Evolutionary conservation across 2,329 filamentous ascomycete genomes (phyloP).

Genomic region (Periconia sp.): DNA sequence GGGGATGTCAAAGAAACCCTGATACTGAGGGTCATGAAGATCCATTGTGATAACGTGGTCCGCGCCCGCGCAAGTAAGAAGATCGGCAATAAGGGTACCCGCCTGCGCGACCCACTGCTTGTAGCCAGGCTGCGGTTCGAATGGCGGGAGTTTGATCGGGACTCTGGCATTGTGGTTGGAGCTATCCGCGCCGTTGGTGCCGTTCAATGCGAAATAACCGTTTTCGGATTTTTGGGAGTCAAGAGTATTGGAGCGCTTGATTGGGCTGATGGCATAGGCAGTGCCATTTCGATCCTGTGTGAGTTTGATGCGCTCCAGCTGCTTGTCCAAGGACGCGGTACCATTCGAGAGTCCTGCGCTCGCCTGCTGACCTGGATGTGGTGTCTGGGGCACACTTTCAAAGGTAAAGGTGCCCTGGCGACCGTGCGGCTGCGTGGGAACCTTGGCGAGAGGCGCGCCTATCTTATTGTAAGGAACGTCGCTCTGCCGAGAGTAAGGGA

Average conservation of each 20-base stretch:
- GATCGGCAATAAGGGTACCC: conserved; percentile 89
- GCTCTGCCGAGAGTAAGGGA: conserved; percentile 94
- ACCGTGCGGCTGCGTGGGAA: conserved; percentile 45
- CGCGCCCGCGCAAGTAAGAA: conserved; percentile 91
- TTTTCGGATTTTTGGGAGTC: conserved; percentile 33
- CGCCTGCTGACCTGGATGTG: conserved; percentile 69
- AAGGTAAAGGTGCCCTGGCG: conserved; percentile 70
- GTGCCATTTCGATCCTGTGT: conserved; percentile 56
- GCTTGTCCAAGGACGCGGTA: conserved; percentile 69
- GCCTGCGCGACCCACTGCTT: conserved; percentile 99
- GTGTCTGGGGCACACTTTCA: conserved; percentile 87
- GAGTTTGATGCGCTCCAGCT: conserved; percentile 68
- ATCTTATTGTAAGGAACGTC: conserved; percentile 96
- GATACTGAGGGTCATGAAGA: conserved; percentile 85
- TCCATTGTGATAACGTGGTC: conserved; percentile 99
- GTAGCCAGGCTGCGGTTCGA: conserved; percentile 86
- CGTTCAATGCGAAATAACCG: conserved; percentile 22
- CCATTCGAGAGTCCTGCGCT: conserved; percentile 68
- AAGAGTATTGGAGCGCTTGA: conserved; percentile 37
- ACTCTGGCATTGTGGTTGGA: conserved; percentile 10
- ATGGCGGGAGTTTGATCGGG: conserved; percentile 57
- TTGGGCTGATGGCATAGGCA: conserved; percentile 28
- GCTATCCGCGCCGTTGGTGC: conserved; percentile 29
- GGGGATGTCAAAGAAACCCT: conserved; percentile 98
- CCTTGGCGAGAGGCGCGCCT: conserved; percentile 81